phyloP scores from a whole-genome alignment of 495 filamentous ascomycete genomes.

The Xylaria intraflava region DNA sequence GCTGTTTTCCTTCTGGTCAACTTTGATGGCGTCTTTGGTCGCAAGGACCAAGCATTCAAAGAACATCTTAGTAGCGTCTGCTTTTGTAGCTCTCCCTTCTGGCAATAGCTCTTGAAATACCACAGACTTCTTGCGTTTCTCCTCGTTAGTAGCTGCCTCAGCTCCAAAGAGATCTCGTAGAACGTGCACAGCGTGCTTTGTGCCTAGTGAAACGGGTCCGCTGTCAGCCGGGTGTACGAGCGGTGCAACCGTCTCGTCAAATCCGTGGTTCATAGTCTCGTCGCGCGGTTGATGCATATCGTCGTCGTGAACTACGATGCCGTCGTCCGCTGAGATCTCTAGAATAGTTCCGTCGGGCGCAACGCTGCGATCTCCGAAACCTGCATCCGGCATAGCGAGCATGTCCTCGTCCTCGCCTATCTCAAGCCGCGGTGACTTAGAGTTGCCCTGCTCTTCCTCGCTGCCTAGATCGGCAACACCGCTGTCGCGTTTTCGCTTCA shows the following conservation, averaged over 20 bases:
- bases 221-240: conserved; percentile 71
- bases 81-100: conserved; percentile 65
- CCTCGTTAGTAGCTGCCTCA: conserved; percentile 51
- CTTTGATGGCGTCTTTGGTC: conserved; percentile 95
- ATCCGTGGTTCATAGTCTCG: conserved; percentile 42
- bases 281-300: conserved; percentile 37
- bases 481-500: conserved; percentile 91
- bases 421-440: conserved; percentile 63
- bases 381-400: conserved; percentile 36
- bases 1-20: conserved; percentile 73
- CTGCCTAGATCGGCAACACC: conserved; percentile 71
- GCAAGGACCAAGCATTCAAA: conserved; percentile 93
- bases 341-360: conserved; percentile 50
- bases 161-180: conserved; percentile 78
- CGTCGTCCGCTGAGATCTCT: conserved; percentile 62
- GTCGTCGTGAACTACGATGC: conserved; percentile 45
- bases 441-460: conserved; percentile 53
- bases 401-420: conserved; percentile 56
- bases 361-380: conserved; percentile 45
- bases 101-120: conserved; percentile 90
- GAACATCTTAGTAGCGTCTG: conserved; percentile 98
- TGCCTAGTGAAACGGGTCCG: conserved; percentile 78
- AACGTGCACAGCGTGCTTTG: conserved; percentile 92
- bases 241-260: conserved; percentile 72
- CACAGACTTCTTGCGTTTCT: conserved; percentile 69